These are phyloP conservation scores for Saturnispora silvae DNA, from an alignment of 805 yeast genomes.

Conservation along the genomic window DNA sequence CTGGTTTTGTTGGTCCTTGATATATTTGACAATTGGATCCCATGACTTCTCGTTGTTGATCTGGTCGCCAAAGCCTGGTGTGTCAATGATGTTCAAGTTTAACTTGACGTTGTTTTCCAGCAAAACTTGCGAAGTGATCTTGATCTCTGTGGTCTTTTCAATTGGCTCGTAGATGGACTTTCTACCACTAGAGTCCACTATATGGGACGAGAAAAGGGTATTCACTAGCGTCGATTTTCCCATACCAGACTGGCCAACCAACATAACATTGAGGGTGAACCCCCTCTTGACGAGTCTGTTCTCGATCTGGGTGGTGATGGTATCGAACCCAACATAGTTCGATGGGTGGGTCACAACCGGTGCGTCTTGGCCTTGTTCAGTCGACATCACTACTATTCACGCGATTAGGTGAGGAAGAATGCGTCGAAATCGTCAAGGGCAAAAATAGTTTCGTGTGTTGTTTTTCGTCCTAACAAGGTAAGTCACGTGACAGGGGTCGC, in stretches of 20 bases:
- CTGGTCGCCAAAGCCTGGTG: constrained; percentile 98
- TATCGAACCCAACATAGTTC: constrained; percentile 90
- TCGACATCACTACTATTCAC: background rate
- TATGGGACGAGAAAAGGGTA: constrained; percentile 77
- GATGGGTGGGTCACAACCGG: constrained; percentile 38
- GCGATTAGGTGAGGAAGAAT: background rate
- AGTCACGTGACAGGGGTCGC: background rate
- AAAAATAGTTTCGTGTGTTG: background rate
- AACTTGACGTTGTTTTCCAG: constrained; percentile 81
- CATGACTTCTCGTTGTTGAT: constrained; percentile 91
- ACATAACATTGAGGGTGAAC: constrained; percentile 88
- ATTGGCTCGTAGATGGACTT: constrained; percentile 57
- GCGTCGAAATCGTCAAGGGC: background rate
- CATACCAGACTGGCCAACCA: constrained; percentile 87
- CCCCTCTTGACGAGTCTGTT: constrained; percentile 85
- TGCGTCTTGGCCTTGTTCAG: background rate
- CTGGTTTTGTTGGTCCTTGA: constrained; percentile 89
- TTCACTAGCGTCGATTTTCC: constrained; percentile 91
- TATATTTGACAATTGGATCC: constrained; percentile 91
- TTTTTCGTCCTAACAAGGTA: too few species aligned
- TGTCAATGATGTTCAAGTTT: constrained; percentile 82
- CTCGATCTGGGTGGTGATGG: constrained; percentile 92
- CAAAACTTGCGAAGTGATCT: constrained; percentile 56
- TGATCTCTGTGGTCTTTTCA: constrained; percentile 79
- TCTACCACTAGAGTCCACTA: constrained; percentile 68